Conservation (phyloP, 1,139 yeast species). For the Protomyces inouyei region DNA sequence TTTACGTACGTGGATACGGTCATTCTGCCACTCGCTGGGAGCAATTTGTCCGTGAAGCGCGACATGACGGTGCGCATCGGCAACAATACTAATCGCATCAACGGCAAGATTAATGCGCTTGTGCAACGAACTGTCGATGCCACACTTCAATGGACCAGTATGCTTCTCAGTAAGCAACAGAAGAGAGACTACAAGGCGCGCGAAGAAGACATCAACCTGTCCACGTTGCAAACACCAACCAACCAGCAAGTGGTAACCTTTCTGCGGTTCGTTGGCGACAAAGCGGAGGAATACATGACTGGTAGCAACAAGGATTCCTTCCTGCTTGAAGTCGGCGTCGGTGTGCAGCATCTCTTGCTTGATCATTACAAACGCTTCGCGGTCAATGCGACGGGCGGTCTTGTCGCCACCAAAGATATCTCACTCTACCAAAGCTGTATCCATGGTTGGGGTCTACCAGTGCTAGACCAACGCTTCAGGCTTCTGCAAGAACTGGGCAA, state of each 20-base stretch:
- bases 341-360: slow-evolving; percentile 56
- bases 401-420: slow-evolving; percentile 76
- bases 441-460: slow-evolving; percentile 64
- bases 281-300: slow-evolving; percentile 44
- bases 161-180: slow-evolving; percentile 56
- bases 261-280: slow-evolving; percentile 40
- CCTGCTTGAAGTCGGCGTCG: slow-evolving; percentile 56
- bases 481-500: slow-evolving; percentile 78
- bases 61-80: slow-evolving; percentile 64
- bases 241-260: slow-evolving; percentile 61
- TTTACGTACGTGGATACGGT: slow-evolving; percentile 69
- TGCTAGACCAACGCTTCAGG: slow-evolving; percentile 63
- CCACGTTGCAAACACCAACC: slow-evolving; percentile 39
- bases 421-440: slow-evolving; percentile 70
- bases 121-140: slow-evolving; percentile 55
- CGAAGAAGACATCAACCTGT: slow-evolving; percentile 38
- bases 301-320: slow-evolving; percentile 53
- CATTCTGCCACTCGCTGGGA: slow-evolving; percentile 65
- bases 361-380: slow-evolving; percentile 72
- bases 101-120: slow-evolving; percentile 63
- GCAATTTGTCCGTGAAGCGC: slow-evolving; percentile 47
- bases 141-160: slow-evolving; percentile 35
- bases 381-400: slow-evolving; percentile 78
- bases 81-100: slow-evolving; percentile 62
- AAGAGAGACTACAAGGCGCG: slow-evolving; percentile 56